Percentiles rank a stretch among this genome's conserved stretches.
phyloP scores from a whole-genome alignment of 2,329 filamentous ascomycete species.

The Colletotrichum tofieldiae region DNA sequence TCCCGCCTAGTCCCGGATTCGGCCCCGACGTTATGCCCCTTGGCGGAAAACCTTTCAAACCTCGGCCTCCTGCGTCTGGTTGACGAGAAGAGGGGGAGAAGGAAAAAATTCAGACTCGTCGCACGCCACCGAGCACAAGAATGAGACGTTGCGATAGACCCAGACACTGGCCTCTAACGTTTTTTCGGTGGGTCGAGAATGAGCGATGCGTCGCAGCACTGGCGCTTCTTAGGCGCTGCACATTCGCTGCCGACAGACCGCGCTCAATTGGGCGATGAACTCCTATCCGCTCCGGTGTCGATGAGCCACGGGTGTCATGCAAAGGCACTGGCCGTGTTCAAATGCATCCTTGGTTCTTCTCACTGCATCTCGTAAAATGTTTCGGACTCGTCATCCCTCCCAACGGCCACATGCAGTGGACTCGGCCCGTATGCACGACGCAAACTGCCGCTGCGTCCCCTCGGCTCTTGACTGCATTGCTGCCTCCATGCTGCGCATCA shows the following conservation, averaged over 20 bases:
- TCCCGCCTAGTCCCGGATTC: not conserved
- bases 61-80: not conserved
- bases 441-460: conserved; percentile 17
- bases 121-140: conserved; percentile 24
- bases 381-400: conserved; percentile 8
- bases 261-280: not conserved
- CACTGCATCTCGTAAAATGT: conserved; percentile 21
- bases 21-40: not conserved
- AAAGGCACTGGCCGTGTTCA: not conserved
- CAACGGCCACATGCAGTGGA: conserved; percentile 18
- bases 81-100: conserved; percentile 3
- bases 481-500: conserved; percentile 4
- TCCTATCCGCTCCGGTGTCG: not conserved
- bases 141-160: conserved; percentile 36
- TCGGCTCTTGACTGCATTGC: conserved; percentile 14
- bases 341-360: not conserved
- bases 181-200: conserved; percentile 25
- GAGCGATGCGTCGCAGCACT: conserved; percentile 19
- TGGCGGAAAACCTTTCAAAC: not conserved
- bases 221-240: conserved; percentile 10
- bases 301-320: not conserved
- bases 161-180: conserved; percentile 19
- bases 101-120: conserved; percentile 11
- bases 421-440: conserved; percentile 17
- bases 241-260: too few relatives aligned